Percentiles rank a stretch among this genome's conserved stretches.
These are phyloP conservation scores for Fistulinella prunicolor DNA, from an alignment of 768 basidiomycete genomes.

Conservation along the genomic window DNA sequence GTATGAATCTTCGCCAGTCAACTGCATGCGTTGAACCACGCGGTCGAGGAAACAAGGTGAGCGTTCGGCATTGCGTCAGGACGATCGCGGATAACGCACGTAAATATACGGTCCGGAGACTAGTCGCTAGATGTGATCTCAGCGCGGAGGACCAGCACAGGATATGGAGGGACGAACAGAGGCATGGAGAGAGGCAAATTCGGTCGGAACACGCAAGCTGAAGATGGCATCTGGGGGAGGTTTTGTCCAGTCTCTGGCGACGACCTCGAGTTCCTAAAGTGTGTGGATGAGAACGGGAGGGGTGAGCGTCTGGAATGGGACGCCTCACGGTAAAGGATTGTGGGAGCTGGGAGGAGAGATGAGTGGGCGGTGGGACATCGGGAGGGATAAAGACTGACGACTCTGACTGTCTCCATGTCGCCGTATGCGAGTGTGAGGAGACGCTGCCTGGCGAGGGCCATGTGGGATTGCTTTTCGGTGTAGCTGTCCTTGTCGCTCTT, in stretches of 20 bases:
- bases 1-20: slow-evolving; percentile 83
- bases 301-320: slow-evolving; percentile 1
- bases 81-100: slow-evolving; percentile 42
- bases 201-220: slow-evolving; percentile 78
- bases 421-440: slow-evolving; percentile 78
- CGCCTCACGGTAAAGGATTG: slow-evolving; percentile 55
- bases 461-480: slow-evolving; percentile 50
- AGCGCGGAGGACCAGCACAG: slow-evolving; percentile 17
- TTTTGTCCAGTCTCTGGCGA: slow-evolving; percentile 83
- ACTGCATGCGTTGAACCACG: slow-evolving; percentile 39
- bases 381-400: slow-evolving; percentile 37
- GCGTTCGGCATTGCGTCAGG: slow-evolving; percentile 4
- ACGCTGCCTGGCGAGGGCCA: slow-evolving; percentile 71
- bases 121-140: slow-evolving; percentile 51
- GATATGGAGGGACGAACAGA: slow-evolving; percentile 50
- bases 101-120: slow-evolving; percentile 84
- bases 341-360: slow-evolving; percentile 52
- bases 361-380: not conserved
- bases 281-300: slow-evolving; percentile 1
- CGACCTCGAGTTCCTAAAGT: slow-evolving; percentile 70
- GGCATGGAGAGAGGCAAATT: slow-evolving; percentile 81
- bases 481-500: slow-evolving; percentile 61
- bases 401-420: slow-evolving; percentile 84
- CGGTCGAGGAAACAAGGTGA: slow-evolving; percentile 16
- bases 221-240: slow-evolving; percentile 79